Conservation (phyloP, 805 yeast genomes). For the Saturnispora silvae region DNA sequence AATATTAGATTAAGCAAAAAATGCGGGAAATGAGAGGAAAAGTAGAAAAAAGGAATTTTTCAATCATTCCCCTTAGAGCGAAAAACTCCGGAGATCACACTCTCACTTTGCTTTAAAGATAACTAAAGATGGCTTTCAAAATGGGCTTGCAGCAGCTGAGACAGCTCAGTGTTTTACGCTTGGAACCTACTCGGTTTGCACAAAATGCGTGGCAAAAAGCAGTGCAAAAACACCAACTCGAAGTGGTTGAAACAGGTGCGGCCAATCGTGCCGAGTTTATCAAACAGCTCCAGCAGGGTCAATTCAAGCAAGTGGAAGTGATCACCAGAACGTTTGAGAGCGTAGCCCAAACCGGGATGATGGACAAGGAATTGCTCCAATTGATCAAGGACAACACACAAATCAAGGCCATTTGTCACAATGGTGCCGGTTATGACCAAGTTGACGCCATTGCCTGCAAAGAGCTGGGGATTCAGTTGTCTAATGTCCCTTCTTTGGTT, state of each 20-base stretch:
- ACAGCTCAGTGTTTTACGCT: slow-evolving; percentile 48
- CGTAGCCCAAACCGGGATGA: slow-evolving; percentile 29
- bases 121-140: not conserved
- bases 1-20: too few species aligned
- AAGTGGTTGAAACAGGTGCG: slow-evolving; percentile 36
- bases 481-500: slow-evolving; percentile 45
- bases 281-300: slow-evolving; percentile 26
- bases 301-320: slow-evolving; percentile 27
- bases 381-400: slow-evolving; percentile 25
- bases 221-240: slow-evolving; percentile 24
- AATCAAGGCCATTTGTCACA: slow-evolving; percentile 35
- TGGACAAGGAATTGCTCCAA: slow-evolving; percentile 34
- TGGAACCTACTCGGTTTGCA: slow-evolving; percentile 54
- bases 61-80: too few species aligned
- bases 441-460: slow-evolving; percentile 35
- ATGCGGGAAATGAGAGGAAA: too few species aligned
- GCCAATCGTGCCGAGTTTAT: slow-evolving; percentile 32
- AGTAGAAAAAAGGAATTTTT: too few species aligned
- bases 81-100: too few species aligned
- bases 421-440: slow-evolving; percentile 52
- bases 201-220: slow-evolving; percentile 50
- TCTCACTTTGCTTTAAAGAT: too few species aligned
- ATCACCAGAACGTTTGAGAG: slow-evolving; percentile 35
- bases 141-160: not conserved
- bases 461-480: slow-evolving; percentile 32